These are phyloP conservation scores for Coemansia sp. DNA, from an alignment of 192 early-diverging fungal species.

Conservation along the genomic window DNA sequence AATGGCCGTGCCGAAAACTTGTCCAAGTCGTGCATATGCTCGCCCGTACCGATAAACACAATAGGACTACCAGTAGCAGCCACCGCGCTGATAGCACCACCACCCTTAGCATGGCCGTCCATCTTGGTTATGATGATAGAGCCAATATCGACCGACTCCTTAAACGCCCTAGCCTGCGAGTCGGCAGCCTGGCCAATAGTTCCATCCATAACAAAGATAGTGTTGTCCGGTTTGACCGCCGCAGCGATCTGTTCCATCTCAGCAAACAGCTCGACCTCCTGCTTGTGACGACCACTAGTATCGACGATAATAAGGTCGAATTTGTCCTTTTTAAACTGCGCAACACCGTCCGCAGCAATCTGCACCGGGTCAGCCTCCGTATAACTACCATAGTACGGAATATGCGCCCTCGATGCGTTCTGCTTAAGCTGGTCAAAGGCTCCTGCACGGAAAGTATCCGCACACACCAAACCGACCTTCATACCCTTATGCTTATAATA, in stretches of 20 bases:
- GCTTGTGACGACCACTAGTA: slow-evolving; percentile 95
- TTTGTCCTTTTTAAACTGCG: slow-evolving; percentile 88
- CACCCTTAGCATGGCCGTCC: slow-evolving; percentile 98
- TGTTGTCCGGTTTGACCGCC: slow-evolving; percentile 84
- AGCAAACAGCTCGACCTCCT: slow-evolving; percentile 91
- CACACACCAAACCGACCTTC: slow-evolving; percentile 90
- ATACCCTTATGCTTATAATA: slow-evolving; percentile 94
- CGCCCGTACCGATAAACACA: slow-evolving; percentile 95
- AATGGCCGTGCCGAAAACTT: slow-evolving; percentile 86
- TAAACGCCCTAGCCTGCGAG: slow-evolving; percentile 88
- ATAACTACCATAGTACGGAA: slow-evolving; percentile 93
- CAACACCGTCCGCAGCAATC: slow-evolving; percentile 89
- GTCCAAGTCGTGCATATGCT: slow-evolving; percentile 96
- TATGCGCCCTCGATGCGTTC: slow-evolving; percentile 96
- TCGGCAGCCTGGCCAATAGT: slow-evolving; percentile 98
- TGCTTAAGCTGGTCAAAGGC: slow-evolving; percentile 99
- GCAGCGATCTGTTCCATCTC: slow-evolving; percentile 95
- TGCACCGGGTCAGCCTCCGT: slow-evolving; percentile 91
- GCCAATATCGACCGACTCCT: slow-evolving; percentile 89
- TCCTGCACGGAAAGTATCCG: slow-evolving; percentile 97
- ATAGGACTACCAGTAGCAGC: slow-evolving; percentile 93
- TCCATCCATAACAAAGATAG: slow-evolving; percentile 98
- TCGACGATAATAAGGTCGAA: slow-evolving; percentile 99
- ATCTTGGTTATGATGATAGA: slow-evolving; percentile 98
- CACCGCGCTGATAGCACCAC: slow-evolving; percentile 97